Evolutionary conservation across 1,284 basidiomycete species (phyloP).

Genomic region (Pterulicium gracile): DNA sequence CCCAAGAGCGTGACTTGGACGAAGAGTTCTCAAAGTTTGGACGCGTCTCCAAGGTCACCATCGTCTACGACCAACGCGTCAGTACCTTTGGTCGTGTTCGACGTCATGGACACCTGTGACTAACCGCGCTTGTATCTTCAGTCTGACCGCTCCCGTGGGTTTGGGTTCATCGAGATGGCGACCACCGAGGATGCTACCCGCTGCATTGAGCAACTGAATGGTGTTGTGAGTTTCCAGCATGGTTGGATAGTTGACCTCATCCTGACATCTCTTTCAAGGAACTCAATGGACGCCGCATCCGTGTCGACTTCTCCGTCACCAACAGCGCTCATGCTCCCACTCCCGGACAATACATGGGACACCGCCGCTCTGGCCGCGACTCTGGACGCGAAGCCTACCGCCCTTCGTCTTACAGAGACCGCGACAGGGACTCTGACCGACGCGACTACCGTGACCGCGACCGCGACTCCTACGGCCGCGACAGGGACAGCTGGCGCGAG

Average conservation of each 20-base stretch:
- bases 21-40: constrained; percentile 89
- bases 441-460: constrained; percentile 41
- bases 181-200: constrained; percentile 77
- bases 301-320: constrained; percentile 95
- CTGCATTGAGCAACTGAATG: constrained; percentile 89
- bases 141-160: constrained; percentile 94
- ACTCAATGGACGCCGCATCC: constrained; percentile 89
- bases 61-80: constrained; percentile 98
- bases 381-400: constrained; percentile 33
- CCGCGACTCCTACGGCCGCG: constrained; percentile 27
- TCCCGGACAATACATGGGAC: constrained; percentile 96
- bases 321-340: constrained; percentile 90
- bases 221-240: constrained; percentile 51
- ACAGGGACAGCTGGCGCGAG: constrained; percentile 12
- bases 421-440: constrained; percentile 45
- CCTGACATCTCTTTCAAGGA: constrained; percentile 39
- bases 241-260: constrained; percentile 1
- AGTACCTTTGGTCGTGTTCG: constrained; percentile 21
- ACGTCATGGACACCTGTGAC: constrained; percentile 9
- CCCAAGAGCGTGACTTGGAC: constrained; percentile 87
- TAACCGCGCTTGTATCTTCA: constrained; percentile 23
- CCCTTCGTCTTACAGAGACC: constrained; percentile 25
- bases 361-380: constrained; percentile 60
- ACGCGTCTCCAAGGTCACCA: constrained; percentile 89
- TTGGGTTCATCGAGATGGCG: constrained; percentile 95